phyloP scores from a whole-genome alignment of 257 asterid species.

The Voacanga thouarsii region DNA sequence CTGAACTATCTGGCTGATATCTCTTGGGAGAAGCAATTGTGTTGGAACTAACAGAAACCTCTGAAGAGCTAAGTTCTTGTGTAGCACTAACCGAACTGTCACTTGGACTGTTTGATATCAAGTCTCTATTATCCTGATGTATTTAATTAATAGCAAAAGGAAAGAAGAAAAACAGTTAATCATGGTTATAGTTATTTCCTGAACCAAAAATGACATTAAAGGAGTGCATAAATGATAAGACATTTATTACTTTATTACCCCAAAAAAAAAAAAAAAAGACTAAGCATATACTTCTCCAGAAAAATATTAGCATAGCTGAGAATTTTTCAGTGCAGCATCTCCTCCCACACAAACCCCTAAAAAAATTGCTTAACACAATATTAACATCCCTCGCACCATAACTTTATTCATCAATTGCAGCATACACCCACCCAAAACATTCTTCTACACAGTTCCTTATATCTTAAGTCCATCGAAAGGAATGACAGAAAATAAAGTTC shows the following conservation, averaged over 20 bases:
- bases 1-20: constrained; percentile 38
- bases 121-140: constrained; percentile 58
- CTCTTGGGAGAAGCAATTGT: constrained; percentile 59
- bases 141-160: neutral
- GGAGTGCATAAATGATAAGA: neutral
- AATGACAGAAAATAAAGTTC: neutral
- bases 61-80: constrained; percentile 65
- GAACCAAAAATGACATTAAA: neutral
- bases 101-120: constrained; percentile 75
- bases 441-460: neutral
- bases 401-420: neutral
- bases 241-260: neutral
- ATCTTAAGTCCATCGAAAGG: neutral
- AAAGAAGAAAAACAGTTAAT: neutral
- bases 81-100: constrained; percentile 72
- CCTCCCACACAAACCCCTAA: neutral
- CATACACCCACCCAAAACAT: neutral
- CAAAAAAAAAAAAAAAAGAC: neutral
- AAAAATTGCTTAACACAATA: neutral
- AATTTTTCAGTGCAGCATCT: neutral
- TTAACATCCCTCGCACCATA: neutral
- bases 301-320: neutral
- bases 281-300: neutral
- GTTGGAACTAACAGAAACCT: constrained; percentile 55
- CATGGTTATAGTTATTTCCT: neutral